phyloP scores from a whole-genome alignment of 2,329 filamentous ascomycete genomes.

The Polytolypa hystricis region DNA sequence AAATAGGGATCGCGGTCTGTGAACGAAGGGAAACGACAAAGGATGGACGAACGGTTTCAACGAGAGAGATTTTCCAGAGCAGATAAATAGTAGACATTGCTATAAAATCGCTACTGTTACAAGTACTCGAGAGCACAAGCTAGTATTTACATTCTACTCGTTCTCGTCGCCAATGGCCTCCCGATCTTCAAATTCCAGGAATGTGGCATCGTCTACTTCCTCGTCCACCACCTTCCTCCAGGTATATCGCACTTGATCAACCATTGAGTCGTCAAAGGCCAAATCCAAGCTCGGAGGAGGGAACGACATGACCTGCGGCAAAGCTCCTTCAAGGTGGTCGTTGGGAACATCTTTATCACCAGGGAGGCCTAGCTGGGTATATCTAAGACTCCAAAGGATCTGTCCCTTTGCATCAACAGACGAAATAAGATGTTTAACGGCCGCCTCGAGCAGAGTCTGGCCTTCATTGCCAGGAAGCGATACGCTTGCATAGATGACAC shows the following conservation, averaged over 20 bases:
- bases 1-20: no score
- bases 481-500: conserved; percentile 47
- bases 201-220: conserved; percentile 43
- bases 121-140: no score
- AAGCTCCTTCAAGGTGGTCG: conserved; percentile 16
- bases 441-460: conserved; percentile 29
- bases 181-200: conserved; percentile 70
- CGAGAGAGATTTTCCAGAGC: no score
- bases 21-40: no score
- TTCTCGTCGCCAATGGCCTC: conserved; percentile 48
- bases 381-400: conserved; percentile 44
- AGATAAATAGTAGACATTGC: no score
- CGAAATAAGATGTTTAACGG: conserved; percentile 32
- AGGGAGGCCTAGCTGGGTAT: conserved; percentile 37
- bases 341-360: conserved; percentile 9
- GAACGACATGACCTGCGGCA: conserved; percentile 44
- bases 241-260: conserved; percentile 56
- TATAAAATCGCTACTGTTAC: no score
- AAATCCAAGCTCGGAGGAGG: conserved; percentile 52
- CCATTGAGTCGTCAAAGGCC: conserved; percentile 59
- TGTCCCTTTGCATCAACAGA: conserved; percentile 24
- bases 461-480: conserved; percentile 25
- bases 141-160: not conserved
- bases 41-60: no score
- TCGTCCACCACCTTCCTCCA: conserved; percentile 56